A percentile compares a stretch with the other conserved stretches of the same genome.
Evolutionary conservation across 1,284 basidiomycete genomes (phyloP).

Genomic region (Sphagnurus paluster): DNA sequence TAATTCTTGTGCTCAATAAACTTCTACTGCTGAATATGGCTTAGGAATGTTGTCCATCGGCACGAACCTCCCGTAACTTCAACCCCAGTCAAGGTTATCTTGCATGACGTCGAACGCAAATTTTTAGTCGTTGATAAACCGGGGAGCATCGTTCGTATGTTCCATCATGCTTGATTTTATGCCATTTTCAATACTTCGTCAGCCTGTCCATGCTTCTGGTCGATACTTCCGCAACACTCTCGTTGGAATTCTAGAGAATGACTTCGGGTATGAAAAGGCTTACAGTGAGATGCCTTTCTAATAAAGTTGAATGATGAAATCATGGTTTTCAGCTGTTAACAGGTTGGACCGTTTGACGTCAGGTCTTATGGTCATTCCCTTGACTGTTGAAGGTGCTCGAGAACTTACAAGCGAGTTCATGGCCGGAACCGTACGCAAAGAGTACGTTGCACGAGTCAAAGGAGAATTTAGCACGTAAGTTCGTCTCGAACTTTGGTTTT

Average conservation of each 20-base stretch:
- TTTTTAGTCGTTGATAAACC: slow-evolving; percentile 96
- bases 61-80: slow-evolving; percentile 96
- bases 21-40: slow-evolving; percentile 3
- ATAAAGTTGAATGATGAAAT: slow-evolving; percentile 1
- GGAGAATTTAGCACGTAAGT: slow-evolving; percentile 80
- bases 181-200: slow-evolving; percentile 9
- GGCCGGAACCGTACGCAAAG: slow-evolving; percentile 81
- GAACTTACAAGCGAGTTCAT: slow-evolving; percentile 81
- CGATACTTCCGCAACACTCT: slow-evolving; percentile 88
- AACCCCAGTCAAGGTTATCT: slow-evolving; percentile 80
- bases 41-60: slow-evolving; percentile 89
- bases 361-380: slow-evolving; percentile 93
- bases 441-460: slow-evolving; percentile 86
- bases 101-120: slow-evolving; percentile 75
- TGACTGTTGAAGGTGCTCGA: slow-evolving; percentile 73
- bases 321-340: slow-evolving; percentile 73
- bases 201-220: slow-evolving; percentile 91
- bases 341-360: slow-evolving; percentile 94
- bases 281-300: slow-evolving; percentile 64
- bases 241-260: slow-evolving; percentile 83
- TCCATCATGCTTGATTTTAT: slow-evolving; percentile 17
- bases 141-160: slow-evolving; percentile 80
- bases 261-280: slow-evolving; percentile 81
- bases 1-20: slow-evolving; percentile 16
- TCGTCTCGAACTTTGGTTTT: background rate